Evolutionary conservation across 2,329 filamentous ascomycete genomes (phyloP), one percentile per base, ranked within the genome.

Genomic region (Pseudogymnoascus sp.): DNA sequence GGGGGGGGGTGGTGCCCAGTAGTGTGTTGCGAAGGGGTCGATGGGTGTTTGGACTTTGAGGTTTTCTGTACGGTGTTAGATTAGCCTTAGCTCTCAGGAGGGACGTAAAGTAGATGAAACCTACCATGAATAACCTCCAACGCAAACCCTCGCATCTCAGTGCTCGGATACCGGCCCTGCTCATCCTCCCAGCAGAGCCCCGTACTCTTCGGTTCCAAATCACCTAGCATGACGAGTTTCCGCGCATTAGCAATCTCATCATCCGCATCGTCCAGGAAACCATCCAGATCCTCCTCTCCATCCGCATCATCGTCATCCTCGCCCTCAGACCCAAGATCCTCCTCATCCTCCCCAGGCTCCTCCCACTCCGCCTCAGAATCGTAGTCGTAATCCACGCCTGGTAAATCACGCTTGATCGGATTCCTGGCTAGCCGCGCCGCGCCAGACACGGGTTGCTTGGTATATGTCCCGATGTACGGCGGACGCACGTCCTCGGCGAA

Each of bases 341-440:
- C 83, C 11, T 80, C 82, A 64, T 71, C 71, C 38, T 91, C 89
- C 65, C 82, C 81, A 2, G 77, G 75, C 70, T 92, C 87, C 57
- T 86, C 81, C 90, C 90, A 95, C 71, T 94, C 90, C 5, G 84
- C 89, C 72, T 95, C 90, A 2, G 89, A 93, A 69, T 94, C 90
- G 70, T 93, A 92, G 65, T 92, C 89, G 71, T 95, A 95, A 67
- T 90, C 80, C 3, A 89, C 80, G 4, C 86, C 82, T 11, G 77
- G 74, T 1, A 91, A 75, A n/a, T 74, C 63, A 72, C 80, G 72
- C 66, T 77, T 72, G 68, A 79, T 67, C 63, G 89, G 77, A 71
- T 84, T 75, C 69, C 83, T 71, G 63, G 83, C 81, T 6, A 86
- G 71, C 54, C 73, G 77, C 3, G 70, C 70, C 64, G 86, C 77